Evolutionary conservation across 1,284 basidiomycete genomes (phyloP).

Genomic region (Ceratobasidium sp.): DNA sequence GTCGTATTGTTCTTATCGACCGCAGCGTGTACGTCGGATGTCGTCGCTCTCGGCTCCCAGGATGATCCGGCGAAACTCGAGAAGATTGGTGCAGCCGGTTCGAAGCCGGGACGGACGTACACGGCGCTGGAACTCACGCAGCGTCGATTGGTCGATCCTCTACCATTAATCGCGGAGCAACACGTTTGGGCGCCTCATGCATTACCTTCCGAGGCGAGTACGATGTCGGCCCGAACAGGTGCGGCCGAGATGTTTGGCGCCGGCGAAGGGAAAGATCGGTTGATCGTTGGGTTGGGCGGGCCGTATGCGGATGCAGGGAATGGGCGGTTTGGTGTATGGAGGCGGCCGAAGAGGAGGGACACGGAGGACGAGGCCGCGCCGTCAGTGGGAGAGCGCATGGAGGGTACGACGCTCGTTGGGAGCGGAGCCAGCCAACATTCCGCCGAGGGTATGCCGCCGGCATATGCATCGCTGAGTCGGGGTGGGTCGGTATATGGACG

Average conservation of each 20-base stretch:
- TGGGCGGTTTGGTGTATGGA: conserved; percentile 34
- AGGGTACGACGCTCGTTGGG: conserved; percentile 32
- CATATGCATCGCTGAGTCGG: conserved; percentile 8
- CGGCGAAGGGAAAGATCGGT: conserved; percentile 16
- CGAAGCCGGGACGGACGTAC: background rate
- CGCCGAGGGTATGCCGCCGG: conserved; percentile 5
- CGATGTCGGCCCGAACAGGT: conserved; percentile 14
- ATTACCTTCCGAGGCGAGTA: conserved; percentile 24
- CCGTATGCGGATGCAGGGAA: conserved; percentile 33
- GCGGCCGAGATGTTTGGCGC: conserved; percentile 43
- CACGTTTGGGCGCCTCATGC: conserved; percentile 35
- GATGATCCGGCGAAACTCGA: conserved; percentile 3
- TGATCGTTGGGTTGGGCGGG: conserved; percentile 32
- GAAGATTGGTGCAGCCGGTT: background rate
- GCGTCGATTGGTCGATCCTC: conserved; percentile 14
- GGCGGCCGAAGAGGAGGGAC: conserved; percentile 20
- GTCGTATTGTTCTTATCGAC: conserved; percentile 34
- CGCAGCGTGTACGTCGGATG: conserved; percentile 20
- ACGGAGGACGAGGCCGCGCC: conserved; percentile 8
- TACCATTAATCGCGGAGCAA: conserved; percentile 34
- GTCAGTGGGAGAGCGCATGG: background rate
- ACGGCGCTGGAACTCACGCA: conserved; percentile 33
- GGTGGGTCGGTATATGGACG: background rate
- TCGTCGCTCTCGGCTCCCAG: background rate
- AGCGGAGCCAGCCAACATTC: conserved; percentile 7